Percentiles rank a stretch among this genome's conserved stretches.
Conservation (phyloP, 2,329 filamentous ascomycete species). For the Pseudocercospora pini-densiflorae region DNA sequence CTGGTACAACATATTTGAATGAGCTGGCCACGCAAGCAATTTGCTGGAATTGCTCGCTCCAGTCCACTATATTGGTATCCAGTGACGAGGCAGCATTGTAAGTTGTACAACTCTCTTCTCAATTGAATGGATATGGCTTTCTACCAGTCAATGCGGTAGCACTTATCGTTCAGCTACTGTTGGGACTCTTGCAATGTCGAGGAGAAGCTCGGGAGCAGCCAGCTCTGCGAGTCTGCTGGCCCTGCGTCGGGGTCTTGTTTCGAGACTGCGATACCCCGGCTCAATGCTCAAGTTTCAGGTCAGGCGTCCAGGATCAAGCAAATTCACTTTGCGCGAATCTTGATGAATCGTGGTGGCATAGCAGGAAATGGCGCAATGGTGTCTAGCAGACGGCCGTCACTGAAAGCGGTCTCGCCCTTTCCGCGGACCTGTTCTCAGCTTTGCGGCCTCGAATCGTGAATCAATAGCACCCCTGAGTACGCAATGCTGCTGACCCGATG, state of each 20-base stretch:
- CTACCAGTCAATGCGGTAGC: neutral
- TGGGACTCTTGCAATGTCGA: neutral
- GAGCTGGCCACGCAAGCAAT: neutral
- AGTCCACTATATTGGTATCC: neutral
- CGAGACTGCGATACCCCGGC: neutral
- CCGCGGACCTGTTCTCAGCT: neutral
- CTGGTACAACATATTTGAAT: neutral
- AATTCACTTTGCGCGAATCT: constrained; percentile 16
- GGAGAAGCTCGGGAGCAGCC: constrained; percentile 4
- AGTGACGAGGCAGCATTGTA: neutral
- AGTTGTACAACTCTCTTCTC: neutral
- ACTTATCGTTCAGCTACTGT: neutral
- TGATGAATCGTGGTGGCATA: constrained; percentile 8
- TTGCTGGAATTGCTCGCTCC: neutral
- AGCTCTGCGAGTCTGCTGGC: neutral
- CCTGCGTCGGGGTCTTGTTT: constrained; percentile 1
- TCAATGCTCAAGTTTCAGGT: neutral
- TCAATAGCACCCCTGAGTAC: neutral
- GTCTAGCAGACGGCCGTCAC: neutral
- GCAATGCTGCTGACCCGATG: neutral
- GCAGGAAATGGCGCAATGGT: constrained; percentile 13
- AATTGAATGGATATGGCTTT: neutral
- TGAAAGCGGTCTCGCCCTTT: neutral
- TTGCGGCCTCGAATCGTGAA: neutral
- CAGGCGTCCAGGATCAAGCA: neutral